Base-by-base conservation (phyloP, 108 stramenopile species). In the Cyclotella choctawhatcheeana region DNA sequence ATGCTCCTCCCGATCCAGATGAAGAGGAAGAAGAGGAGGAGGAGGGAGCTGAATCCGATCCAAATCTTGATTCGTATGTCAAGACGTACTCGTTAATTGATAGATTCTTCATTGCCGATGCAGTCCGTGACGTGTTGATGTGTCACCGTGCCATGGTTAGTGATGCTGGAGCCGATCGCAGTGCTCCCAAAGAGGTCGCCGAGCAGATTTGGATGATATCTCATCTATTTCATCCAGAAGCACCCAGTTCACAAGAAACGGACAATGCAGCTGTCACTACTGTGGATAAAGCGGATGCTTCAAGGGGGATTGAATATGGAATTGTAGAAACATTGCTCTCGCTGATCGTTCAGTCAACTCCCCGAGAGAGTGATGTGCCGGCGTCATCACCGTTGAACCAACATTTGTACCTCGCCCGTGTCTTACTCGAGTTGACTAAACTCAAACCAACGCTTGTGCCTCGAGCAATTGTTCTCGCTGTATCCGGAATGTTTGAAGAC, bases 391-490 rank as follows among this genome's bases (percentile, higher is more conserved):
- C 77, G 0, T 63, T 87, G 0, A 53, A 73, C 45, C 53, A 71
- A 31, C 85, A 84, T 45, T 50, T 82, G 7, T 89, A 81, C 45
- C 44, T 95, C 18, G 86, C 88, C 3, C 86, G 93, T 7, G 85
- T 95, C 0, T 72, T 95, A 54, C 60, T 95, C 67, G 93, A 95
- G 67, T 58, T 95, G 62, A 86, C 80, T 0, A 86, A 90, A 25
- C 73, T 92, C 48, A 83, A 88, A 55, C 93, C 93, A 10, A 61
- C 73, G 3, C 48, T 84, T 10, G 59, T 95, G 22, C 89, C 91
- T 18, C 89, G 83, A 47, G 87, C 91, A 14, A 76, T 92, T 27
- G 90, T 83, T 21, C 43, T 89, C 18, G 93, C 77, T 1, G 64
- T 89, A 26, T 85, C 89, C 1, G 91, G 81, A 30, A 64, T 91